Percentiles rank a stretch among this genome's conserved stretches.
Evolutionary conservation across 164 flowering plant species (phyloP).

Genomic region (Hamamelis virginiana): DNA sequence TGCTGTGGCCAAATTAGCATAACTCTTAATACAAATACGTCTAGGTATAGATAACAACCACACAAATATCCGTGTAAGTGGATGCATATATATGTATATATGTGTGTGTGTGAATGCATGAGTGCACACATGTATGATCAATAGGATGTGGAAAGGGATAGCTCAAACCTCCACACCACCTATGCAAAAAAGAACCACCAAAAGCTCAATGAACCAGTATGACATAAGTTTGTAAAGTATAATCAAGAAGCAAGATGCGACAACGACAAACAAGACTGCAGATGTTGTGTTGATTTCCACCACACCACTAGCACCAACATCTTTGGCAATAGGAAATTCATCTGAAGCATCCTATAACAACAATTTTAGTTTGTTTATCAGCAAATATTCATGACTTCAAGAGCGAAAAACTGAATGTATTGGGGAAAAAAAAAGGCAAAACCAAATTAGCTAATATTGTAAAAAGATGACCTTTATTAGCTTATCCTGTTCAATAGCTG

Average conservation of each 20-base stretch:
- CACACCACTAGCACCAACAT: constrained; percentile 45
- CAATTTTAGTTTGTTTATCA: not conserved
- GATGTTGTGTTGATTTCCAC: constrained; percentile 81
- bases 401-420: not conserved
- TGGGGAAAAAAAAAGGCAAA: not conserved
- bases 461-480: constrained; percentile 59
- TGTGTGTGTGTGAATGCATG: too few relatives aligned
- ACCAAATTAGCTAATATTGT: too few relatives aligned
- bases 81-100: not conserved
- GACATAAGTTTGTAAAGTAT: constrained; percentile 97
- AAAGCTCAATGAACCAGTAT: constrained; percentile 78
- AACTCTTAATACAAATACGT: not conserved
- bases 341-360: constrained; percentile 76
- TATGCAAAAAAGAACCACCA: constrained; percentile 94
- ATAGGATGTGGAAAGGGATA: constrained; percentile 6
- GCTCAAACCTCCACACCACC: constrained; percentile 92
- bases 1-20: not conserved
- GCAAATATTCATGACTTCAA: not conserved
- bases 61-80: not conserved
- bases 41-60: not conserved
- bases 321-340: constrained; percentile 40
- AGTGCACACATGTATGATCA: not conserved
- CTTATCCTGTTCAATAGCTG: constrained; percentile 87
- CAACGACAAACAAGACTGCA: constrained; percentile 77
- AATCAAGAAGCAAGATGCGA: constrained; percentile 91